Evolutionary conservation across 371 early-diverging fungal genomes (phyloP).

Genomic region (Spraguea lophii): DNA sequence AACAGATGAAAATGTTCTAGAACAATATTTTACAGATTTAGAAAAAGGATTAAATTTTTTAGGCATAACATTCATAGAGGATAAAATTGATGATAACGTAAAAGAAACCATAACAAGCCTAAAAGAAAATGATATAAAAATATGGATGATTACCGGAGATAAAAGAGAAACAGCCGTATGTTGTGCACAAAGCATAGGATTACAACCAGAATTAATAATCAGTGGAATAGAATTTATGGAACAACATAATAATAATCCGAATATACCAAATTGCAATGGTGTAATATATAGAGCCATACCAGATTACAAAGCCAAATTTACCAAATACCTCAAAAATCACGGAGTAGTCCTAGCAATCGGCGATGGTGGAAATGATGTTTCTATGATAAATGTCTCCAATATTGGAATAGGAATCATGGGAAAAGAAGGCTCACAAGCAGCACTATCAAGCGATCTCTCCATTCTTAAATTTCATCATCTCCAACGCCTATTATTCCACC

Average conservation of each 20-base stretch:
- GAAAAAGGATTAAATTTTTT: constrained; percentile 58
- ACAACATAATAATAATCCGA: neutral
- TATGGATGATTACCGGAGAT: constrained; percentile 98
- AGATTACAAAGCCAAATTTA: constrained; percentile 68
- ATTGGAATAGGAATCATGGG: constrained; percentile 82
- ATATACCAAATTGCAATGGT: neutral
- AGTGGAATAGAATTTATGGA: too few species aligned
- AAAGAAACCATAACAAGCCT: constrained; percentile 67
- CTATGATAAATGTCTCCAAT: constrained; percentile 85
- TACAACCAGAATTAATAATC: too few species aligned
- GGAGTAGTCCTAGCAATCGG: constrained; percentile 71
- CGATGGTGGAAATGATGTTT: constrained; percentile 66
- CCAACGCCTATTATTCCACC: constrained; percentile 34
- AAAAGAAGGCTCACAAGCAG: constrained; percentile 80
- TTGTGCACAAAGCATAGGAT: constrained; percentile 21
- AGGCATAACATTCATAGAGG: constrained; percentile 90
- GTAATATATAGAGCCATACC: constrained; percentile 70
- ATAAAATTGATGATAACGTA: constrained; percentile 78
- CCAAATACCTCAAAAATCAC: constrained; percentile 60
- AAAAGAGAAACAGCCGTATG: constrained; percentile 93
- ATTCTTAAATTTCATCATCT: constrained; percentile 72
- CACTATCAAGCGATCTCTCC: constrained; percentile 76
- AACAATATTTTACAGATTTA: constrained; percentile 53
- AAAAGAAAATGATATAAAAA: constrained; percentile 66
- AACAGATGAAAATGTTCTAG: constrained; percentile 47